Conservation (phyloP, 371 early-diverging fungal species). For the Basidiobolus meristosporus region DNA sequence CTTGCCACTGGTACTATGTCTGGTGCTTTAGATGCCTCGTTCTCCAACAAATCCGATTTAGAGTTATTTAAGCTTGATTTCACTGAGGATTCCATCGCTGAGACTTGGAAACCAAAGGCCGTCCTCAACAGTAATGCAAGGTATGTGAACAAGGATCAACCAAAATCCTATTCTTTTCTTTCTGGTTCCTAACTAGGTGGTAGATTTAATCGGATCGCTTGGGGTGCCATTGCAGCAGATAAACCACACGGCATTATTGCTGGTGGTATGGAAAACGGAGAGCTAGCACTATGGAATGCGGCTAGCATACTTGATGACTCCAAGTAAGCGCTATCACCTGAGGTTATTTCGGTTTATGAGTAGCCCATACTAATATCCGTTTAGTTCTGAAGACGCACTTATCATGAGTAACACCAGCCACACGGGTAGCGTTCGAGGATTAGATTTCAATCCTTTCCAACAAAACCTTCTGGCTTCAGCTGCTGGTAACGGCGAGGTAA, state of each 20-base stretch:
- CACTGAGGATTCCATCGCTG: conserved; percentile 14
- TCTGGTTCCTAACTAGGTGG: not conserved
- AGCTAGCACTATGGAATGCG: conserved; percentile 78
- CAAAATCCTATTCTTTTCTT: too few species aligned
- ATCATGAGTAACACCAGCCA: conserved; percentile 54
- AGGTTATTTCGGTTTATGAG: too few species aligned
- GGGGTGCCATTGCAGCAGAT: conserved; percentile 38
- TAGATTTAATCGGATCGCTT: conserved; percentile 78
- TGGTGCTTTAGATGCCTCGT: conserved; percentile 91
- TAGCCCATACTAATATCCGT: not conserved
- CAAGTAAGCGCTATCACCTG: conserved; percentile 12
- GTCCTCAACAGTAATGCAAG: conserved; percentile 37
- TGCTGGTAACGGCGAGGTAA: conserved; percentile 78
- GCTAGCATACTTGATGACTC: conserved; percentile 37
- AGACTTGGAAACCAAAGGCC: conserved; percentile 28
- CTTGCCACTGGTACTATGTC: conserved; percentile 86
- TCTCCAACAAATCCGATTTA: conserved; percentile 72
- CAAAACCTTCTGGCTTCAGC: conserved; percentile 76
- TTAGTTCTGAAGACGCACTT: conserved; percentile 18
- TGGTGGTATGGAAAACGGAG: conserved; percentile 90
- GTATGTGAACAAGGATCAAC: too few species aligned
- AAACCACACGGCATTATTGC: conserved; percentile 68
- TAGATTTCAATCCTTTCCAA: conserved; percentile 83
- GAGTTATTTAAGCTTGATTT: conserved; percentile 70
- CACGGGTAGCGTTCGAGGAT: conserved; percentile 73